Evolutionary conservation across 106 monocot species (phyloP).

Genomic region (Dendrobium catenatum): DNA sequence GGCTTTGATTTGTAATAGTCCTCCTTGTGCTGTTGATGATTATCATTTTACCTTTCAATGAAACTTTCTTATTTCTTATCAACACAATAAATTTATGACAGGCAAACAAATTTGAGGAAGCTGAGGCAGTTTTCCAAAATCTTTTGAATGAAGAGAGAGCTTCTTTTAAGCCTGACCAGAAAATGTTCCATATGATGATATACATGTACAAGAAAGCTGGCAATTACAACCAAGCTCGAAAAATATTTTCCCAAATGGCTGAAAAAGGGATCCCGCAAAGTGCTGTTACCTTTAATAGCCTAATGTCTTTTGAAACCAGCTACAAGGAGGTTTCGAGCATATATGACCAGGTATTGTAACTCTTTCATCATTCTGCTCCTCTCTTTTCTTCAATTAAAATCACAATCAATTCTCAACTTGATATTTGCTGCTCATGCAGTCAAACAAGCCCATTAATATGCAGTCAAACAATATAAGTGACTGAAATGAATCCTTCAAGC

Average conservation of each 20-base stretch:
- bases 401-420: not conserved
- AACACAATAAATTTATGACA: slow-evolving; percentile 14
- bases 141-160: slow-evolving; percentile 64
- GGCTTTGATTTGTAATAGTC: not conserved
- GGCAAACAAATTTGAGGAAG: slow-evolving; percentile 76
- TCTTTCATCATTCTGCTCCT: not conserved
- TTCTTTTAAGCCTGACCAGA: slow-evolving; percentile 89
- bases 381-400: not conserved
- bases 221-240: slow-evolving; percentile 77
- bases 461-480: not conserved
- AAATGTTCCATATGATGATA: slow-evolving; percentile 99
- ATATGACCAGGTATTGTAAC: slow-evolving; percentile 74
- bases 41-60: not conserved
- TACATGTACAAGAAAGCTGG: slow-evolving; percentile 96
- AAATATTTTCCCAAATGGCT: slow-evolving; percentile 75
- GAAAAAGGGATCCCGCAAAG: slow-evolving; percentile 64
- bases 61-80: not conserved
- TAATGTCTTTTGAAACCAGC: slow-evolving; percentile 94
- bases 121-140: slow-evolving; percentile 63
- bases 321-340: slow-evolving; percentile 94
- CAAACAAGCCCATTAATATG: not conserved
- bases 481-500: not conserved
- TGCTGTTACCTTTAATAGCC: slow-evolving; percentile 88
- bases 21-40: not conserved
- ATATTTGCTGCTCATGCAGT: not conserved